Evolutionary conservation across 495 filamentous ascomycete species (phyloP).

Genomic region (Margaritispora aquatica): DNA sequence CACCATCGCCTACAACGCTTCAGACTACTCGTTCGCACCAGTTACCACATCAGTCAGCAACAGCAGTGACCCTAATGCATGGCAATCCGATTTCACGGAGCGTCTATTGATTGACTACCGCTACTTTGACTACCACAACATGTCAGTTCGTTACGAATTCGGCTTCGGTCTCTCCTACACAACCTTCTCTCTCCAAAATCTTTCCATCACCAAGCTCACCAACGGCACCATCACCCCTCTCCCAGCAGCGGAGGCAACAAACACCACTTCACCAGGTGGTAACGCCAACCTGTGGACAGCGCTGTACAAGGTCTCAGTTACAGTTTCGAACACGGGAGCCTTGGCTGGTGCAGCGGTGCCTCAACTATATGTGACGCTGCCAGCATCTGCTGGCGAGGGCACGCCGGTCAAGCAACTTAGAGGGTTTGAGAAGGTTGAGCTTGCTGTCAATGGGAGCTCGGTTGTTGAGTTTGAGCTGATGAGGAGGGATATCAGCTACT

Average conservation of each 20-base stretch:
- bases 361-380: constrained; percentile 80
- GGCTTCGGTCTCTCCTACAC: constrained; percentile 55
- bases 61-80: not conserved
- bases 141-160: constrained; percentile 46
- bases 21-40: constrained; percentile 52
- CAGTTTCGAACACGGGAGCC: constrained; percentile 76
- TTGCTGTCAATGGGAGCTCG: constrained; percentile 57
- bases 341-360: constrained; percentile 72
- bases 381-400: constrained; percentile 42
- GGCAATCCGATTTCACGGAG: constrained; percentile 52
- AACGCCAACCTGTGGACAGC: constrained; percentile 67
- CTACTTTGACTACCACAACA: constrained; percentile 54
- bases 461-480: constrained; percentile 69
- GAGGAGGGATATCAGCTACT: constrained; percentile 82
- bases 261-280: constrained; percentile 74
- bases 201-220: constrained; percentile 15
- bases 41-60: constrained; percentile 48
- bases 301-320: constrained; percentile 65
- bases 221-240: constrained; percentile 34
- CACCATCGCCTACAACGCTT: constrained; percentile 56
- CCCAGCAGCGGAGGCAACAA: constrained; percentile 65
- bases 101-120: constrained; percentile 93
- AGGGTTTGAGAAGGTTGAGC: constrained; percentile 70
- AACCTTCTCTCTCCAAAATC: constrained; percentile 44
- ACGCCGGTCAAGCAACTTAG: constrained; percentile 50